phyloP scores from a whole-genome alignment of 306 rosid species.

The Sesbania bispinosa region DNA sequence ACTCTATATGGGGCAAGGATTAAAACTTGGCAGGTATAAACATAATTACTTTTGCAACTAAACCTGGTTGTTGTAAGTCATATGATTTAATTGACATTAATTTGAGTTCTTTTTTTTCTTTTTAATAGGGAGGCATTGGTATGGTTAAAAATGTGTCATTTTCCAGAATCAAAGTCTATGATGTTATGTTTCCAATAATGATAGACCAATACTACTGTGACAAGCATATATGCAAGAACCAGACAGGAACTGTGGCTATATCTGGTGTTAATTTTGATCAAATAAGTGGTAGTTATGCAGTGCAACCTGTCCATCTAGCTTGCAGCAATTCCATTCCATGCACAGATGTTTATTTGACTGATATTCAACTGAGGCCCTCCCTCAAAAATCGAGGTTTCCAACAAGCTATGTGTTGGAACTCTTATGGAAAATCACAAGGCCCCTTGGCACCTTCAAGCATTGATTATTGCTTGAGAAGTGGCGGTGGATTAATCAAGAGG shows the following conservation, averaged over 20 bases:
- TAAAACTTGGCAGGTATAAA: slow-evolving; percentile 94
- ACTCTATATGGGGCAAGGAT: slow-evolving; percentile 84
- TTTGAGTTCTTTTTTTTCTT: not conserved
- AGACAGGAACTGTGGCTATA: slow-evolving; percentile 55
- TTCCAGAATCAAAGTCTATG: slow-evolving; percentile 62
- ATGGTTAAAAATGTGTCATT: slow-evolving; percentile 82
- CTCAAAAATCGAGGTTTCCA: slow-evolving; percentile 26
- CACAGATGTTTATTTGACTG: slow-evolving; percentile 62
- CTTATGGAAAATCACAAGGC: slow-evolving; percentile 73
- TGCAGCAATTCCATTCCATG: slow-evolving; percentile 81
- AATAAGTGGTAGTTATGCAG: slow-evolving; percentile 55
- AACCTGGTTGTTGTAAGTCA: not conserved
- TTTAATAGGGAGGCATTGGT: slow-evolving; percentile 82
- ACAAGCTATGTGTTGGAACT: slow-evolving; percentile 58
- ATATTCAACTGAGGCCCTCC: slow-evolving; percentile 67
- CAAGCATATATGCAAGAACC: slow-evolving; percentile 74
- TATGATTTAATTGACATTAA: not conserved
- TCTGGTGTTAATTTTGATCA: slow-evolving; percentile 57
- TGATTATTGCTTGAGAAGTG: slow-evolving; percentile 73
- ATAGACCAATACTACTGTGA: slow-evolving; percentile 93
- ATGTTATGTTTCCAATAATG: slow-evolving; percentile 68
- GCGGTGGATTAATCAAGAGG: slow-evolving; percentile 47
- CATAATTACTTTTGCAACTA: not conserved
- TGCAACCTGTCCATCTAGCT: slow-evolving; percentile 69
- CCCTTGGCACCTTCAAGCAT: slow-evolving; percentile 65